Conservation (phyloP, 2,329 filamentous ascomycete genomes). For the Emmonsia crescens region DNA sequence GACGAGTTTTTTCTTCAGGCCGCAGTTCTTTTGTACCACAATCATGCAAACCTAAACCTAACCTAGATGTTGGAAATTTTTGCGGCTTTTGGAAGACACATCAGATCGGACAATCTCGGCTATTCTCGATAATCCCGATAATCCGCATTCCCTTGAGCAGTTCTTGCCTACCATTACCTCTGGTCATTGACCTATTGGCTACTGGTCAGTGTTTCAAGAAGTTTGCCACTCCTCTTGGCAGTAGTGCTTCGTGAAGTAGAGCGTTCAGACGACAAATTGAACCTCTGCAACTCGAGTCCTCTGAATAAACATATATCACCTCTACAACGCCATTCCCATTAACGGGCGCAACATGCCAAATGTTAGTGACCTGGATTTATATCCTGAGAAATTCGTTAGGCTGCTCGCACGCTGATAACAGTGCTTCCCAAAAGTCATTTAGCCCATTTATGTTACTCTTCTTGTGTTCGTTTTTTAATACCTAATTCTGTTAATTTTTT, state of each 20-base stretch:
- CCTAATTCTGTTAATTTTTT: no score
- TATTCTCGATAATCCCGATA: not conserved
- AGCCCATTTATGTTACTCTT: not conserved
- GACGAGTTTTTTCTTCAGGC: not conserved
- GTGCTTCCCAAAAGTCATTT: not conserved
- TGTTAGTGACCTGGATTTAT: not conserved
- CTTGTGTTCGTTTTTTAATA: not conserved
- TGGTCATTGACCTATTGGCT: not conserved
- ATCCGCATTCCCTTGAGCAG: not conserved
- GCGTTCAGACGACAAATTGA: not conserved
- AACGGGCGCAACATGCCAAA: not conserved
- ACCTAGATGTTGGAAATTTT: not conserved
- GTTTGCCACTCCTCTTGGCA: not conserved
- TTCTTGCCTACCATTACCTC: not conserved
- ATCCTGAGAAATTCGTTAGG: not conserved
- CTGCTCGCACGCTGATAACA: not conserved
- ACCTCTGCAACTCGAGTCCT: not conserved
- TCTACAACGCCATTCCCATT: not conserved
- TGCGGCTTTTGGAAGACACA: not conserved
- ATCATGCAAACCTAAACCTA: slow-evolving; percentile 2
- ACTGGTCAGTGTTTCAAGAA: not conserved
- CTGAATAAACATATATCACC: not conserved
- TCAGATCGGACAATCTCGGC: not conserved
- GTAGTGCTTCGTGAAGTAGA: not conserved
- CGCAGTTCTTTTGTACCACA: not conserved